Base-by-base conservation (phyloP, 768 basidiomycete genomes). In the Sporobolomyces phaffii region DNA sequence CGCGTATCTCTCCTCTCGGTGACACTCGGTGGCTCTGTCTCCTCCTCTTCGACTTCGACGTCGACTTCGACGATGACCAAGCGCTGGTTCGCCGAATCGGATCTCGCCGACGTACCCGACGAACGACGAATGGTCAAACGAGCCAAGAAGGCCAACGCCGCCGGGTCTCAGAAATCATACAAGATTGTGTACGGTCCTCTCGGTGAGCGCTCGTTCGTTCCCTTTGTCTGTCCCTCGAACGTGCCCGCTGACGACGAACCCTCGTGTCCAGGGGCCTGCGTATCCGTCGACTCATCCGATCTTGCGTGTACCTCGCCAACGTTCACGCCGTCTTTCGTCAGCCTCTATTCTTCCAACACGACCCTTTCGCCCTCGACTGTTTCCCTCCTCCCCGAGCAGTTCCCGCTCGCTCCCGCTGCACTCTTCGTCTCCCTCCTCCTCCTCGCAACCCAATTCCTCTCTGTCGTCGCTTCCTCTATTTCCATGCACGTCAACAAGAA, bases 251-350 rank as follows among this genome's bases (percentile, higher is more conserved):
- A 28, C 7, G 22, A 18, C 22, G 26, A 14, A 20, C 52, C 54
- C 8, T 54, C 31, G 17, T 3, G 5, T 6, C 2, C 60, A 70
- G 69, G 69, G 1, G 64, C 64, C 17, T 70, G 69, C 47, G 51
- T 29, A 26, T 47, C 60, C 4, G 31, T 34, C 54, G 41, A 50
- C 60, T 7, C 57, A 18, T 14, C 24, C 1, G 31, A 62, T 28
- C 34, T 44, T 24, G 26, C n/a, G 17, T 70, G 64, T 51, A 29
- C 17, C 7, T 22, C 51, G 7, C 61, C 69, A 2, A 60, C 69
- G 9, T 66, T 70, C 64, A 70, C 69, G 7, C 69, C 69, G 0
- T 63, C 63, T 38, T 70, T 70, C 49, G n/a, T 53, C 49, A 64
- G 65, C 18, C 26, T 60, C 28, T 53, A 53, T 45, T 38, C 47